These are phyloP conservation scores for Eutypella sp. DNA, from an alignment of 2,329 filamentous ascomycete genomes.

Conservation along the genomic window DNA sequence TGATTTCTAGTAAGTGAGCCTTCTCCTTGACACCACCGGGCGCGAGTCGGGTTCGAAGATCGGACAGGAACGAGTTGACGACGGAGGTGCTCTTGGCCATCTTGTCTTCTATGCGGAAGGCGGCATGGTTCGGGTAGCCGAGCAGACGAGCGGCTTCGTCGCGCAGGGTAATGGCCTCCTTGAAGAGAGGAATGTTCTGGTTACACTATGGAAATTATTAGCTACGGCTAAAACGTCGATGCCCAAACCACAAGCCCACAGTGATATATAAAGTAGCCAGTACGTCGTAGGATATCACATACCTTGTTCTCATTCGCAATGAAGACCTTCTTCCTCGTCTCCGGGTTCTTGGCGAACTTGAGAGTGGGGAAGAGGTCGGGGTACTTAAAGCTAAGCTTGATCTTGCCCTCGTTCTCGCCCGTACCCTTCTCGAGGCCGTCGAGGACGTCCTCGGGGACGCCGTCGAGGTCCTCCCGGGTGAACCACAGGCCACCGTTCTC, in stretches of 20 bases:
- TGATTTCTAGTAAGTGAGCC: conserved; percentile 64
- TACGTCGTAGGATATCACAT: conserved; percentile 5
- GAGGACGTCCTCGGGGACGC: conserved; percentile 67
- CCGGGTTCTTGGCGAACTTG: conserved; percentile 69
- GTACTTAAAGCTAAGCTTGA: conserved; percentile 78
- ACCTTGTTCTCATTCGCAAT: conserved; percentile 77
- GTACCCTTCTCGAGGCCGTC: conserved; percentile 65
- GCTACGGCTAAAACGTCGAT: background rate
- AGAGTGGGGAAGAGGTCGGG: conserved; percentile 73
- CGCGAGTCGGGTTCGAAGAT: conserved; percentile 61
- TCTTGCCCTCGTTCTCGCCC: conserved; percentile 65
- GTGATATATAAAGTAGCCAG: no score
- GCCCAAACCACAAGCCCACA: background rate
- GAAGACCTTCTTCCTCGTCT: conserved; percentile 64
- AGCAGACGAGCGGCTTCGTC: conserved; percentile 74
- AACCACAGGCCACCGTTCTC: conserved; percentile 81
- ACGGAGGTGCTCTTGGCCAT: conserved; percentile 75
- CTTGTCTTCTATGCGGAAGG: conserved; percentile 73
- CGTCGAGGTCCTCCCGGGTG: conserved; percentile 65
- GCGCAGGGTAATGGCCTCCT: conserved; percentile 67
- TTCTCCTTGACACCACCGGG: conserved; percentile 69
- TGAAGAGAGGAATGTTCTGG: conserved; percentile 67
- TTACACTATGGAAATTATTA: conserved; percentile 45
- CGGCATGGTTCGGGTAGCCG: conserved; percentile 72
- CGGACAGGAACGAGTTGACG: conserved; percentile 67